Base-by-base conservation (phyloP, 2,329 filamentous ascomycete species). In the Monilinia polystroma region DNA sequence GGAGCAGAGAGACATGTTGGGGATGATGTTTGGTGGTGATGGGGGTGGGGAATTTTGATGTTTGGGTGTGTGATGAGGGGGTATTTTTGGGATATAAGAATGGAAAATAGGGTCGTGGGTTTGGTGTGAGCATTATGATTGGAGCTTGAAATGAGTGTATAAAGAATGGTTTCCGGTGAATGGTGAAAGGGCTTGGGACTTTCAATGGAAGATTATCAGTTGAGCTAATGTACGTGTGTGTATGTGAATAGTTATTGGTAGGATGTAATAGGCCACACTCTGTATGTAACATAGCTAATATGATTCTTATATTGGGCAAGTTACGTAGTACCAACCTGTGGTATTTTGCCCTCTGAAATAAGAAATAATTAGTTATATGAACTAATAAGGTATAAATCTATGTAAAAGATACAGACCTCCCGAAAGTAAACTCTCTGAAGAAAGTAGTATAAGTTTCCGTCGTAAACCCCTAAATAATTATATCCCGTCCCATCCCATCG, bases 11-110 rank as follows among this genome's bases (percentile, higher is more conserved):
- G 20, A 18, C 7, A n/a, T 23, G 14, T 3, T 6, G 57, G 49
- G 43, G 43, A 49, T 16, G 43, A 60, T 35, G 26, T 60, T 32
- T 60, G 57, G 57, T 60, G 57, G 57, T 49, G 45, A 18, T 23
- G 18, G n/a, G 26, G 26, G 18, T 59, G n/a, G 6, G 12, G 12
- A 16, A 10, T 12, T 18, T 20, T 11, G 20, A 7, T 23, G 47
- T 23, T 3, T 4, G 29, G 45, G 18, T 18, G 2, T 8, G 45
- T 47, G 18, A n/a, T 8, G 18, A 20, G 18, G 6, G 12, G 43
- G 14, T 45, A 1, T 6, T 16, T 16, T 45, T 43, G 18, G 11
- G 11, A 5, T 35, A 35, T 8, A 35, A 35, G 32, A 35, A 35
- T 35, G 32, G 7, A 35, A 8, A 7, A 35, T 35, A 35, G 32